Conservation (phyloP, 139 green algal genomes). For the Chlamydomonas applanata region DNA sequence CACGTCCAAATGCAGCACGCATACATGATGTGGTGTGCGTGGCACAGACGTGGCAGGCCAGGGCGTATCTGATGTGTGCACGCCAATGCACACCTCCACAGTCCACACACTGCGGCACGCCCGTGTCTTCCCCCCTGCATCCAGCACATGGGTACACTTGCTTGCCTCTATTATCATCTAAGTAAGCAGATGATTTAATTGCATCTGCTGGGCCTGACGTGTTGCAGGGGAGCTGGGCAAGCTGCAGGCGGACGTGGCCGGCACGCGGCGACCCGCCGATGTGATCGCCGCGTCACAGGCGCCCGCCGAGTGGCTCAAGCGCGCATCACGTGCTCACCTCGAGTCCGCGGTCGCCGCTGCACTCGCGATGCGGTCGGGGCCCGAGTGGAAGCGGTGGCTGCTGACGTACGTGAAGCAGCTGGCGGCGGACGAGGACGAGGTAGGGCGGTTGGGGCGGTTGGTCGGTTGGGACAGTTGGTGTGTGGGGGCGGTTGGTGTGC, state of each 20-base stretch:
- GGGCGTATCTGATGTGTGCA: neutral
- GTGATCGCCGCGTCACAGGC: constrained; percentile 9
- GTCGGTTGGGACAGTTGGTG: neutral
- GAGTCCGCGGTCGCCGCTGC: constrained; percentile 62
- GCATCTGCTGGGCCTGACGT: too few species aligned
- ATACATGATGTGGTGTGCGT: neutral
- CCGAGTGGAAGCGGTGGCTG: constrained; percentile 65
- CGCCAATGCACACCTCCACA: neutral
- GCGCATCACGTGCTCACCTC: constrained; percentile 35
- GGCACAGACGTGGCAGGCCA: neutral
- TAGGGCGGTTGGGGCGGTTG: neutral
- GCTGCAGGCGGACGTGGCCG: constrained; percentile 36
- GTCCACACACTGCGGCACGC: neutral
- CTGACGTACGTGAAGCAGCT: constrained; percentile 59
- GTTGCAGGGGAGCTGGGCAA: constrained; percentile 45
- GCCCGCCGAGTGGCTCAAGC: neutral
- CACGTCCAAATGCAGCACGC: neutral
- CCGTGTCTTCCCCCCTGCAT: too few species aligned
- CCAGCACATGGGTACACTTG: too few species aligned
- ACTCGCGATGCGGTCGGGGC: constrained; percentile 37
- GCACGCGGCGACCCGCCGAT: neutral
- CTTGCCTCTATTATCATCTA: too few species aligned
- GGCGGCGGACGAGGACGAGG: constrained; percentile 37
- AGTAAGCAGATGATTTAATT: too few species aligned
- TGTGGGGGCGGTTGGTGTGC: too few species aligned